A percentile compares a stretch with the other conserved stretches of the same genome.
Conservation (phyloP, 192 early-diverging fungal species). For the Coemansia sp. region DNA sequence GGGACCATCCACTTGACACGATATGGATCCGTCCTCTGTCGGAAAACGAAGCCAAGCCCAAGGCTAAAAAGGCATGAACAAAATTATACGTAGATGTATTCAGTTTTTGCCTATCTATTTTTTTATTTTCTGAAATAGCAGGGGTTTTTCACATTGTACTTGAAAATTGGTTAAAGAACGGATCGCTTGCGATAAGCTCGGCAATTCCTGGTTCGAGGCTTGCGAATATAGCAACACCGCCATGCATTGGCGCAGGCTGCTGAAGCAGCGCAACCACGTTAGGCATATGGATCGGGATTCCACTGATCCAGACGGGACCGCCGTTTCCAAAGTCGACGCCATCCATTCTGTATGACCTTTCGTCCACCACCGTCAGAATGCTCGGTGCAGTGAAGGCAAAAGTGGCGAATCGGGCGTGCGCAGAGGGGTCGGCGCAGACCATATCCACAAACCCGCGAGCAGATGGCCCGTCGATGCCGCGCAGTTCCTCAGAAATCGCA, state of each 20-base stretch:
- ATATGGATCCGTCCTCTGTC: conserved; percentile 73
- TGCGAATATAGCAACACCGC: conserved; percentile 20
- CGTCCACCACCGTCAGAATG: conserved; percentile 24
- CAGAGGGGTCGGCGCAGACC: conserved; percentile 11
- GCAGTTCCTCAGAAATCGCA: conserved; percentile 5
- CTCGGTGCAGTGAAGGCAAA: conserved; percentile 7
- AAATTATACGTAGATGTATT: neutral
- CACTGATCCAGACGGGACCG: conserved; percentile 36
- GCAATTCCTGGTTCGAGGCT: conserved; percentile 14
- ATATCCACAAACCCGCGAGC: conserved; percentile 23
- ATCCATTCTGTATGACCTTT: conserved; percentile 19
- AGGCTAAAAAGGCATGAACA: conserved; percentile 29
- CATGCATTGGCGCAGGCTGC: conserved; percentile 10
- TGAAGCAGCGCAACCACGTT: conserved; percentile 31
- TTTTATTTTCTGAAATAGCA: too few species aligned
- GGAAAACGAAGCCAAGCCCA: conserved; percentile 63
- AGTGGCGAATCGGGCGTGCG: conserved; percentile 14
- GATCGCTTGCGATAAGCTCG: conserved; percentile 6
- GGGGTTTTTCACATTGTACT: too few species aligned
- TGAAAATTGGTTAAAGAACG: conserved; percentile 19
- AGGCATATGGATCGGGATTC: conserved; percentile 25
- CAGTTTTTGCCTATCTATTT: too few species aligned
- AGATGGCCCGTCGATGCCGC: conserved; percentile 3
- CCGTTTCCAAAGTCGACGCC: conserved; percentile 42
- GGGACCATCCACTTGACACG: conserved; percentile 75